Conservation (phyloP, 2,329 filamentous ascomycete species). For the Penicillium oxalicum region DNA sequence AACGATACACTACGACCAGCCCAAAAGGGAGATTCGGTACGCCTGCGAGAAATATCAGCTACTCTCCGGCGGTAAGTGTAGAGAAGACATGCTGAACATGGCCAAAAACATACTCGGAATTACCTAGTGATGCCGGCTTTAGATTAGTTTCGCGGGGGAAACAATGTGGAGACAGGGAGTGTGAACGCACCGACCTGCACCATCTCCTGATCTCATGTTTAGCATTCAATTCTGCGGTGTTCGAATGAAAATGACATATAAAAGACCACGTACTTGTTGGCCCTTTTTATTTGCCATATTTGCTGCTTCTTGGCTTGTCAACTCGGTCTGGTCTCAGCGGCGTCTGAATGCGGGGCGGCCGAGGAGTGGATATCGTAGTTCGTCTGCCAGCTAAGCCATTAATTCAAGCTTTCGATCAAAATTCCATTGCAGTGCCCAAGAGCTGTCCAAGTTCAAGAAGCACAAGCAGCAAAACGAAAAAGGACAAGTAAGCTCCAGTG, state of each 20-base stretch:
- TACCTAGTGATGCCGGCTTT: conserved; percentile 11
- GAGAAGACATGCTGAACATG: neutral
- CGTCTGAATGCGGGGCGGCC: conserved; percentile 20
- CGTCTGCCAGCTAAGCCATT: conserved; percentile 14
- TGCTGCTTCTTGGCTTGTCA: conserved; percentile 8
- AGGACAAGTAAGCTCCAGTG: neutral
- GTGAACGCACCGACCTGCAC: conserved; percentile 88
- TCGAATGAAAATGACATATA: neutral
- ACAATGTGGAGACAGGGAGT: conserved; percentile 27
- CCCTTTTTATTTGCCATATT: conserved; percentile 50
- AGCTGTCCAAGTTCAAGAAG: neutral
- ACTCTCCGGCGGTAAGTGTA: neutral
- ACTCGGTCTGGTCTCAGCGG: conserved; percentile 11
- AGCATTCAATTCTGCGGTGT: conserved; percentile 4
- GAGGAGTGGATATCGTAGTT: conserved; percentile 6
- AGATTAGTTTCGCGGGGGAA: conserved; percentile 22
- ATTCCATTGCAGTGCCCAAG: conserved; percentile 4
- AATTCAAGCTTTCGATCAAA: conserved; percentile 6
- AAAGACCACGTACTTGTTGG: conserved; percentile 57
- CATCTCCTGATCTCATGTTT: conserved; percentile 69
- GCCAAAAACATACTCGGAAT: conserved; percentile 16
- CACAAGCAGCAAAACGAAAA: neutral
- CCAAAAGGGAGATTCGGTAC: conserved; percentile 88
- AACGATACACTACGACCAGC: conserved; percentile 51
- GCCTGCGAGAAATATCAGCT: conserved; percentile 38